Conservation (phyloP, 192 early-diverging fungal species). For the Linnemannia hyalina region DNA sequence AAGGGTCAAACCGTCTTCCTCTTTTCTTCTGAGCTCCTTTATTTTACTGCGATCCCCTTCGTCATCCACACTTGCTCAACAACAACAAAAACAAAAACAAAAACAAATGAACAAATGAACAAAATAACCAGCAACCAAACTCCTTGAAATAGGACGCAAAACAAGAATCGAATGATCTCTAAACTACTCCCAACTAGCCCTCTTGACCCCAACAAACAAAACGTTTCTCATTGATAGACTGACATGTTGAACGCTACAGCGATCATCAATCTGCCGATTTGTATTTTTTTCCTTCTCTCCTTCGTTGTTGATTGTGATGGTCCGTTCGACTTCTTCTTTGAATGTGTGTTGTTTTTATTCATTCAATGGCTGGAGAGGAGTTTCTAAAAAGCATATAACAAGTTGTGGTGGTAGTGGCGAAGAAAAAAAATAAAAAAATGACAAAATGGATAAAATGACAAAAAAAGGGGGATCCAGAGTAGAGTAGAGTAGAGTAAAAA, state of each 20-base stretch:
- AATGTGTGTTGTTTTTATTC: neutral
- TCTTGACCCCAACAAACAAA: no score
- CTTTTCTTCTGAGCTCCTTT: neutral
- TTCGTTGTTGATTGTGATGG: neutral
- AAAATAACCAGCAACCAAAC: no score
- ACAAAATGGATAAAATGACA: neutral
- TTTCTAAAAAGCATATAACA: neutral
- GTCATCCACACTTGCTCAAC: neutral
- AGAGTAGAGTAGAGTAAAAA: neutral
- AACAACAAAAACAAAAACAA: neutral
- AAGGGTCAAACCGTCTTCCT: neutral
- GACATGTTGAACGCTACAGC: neutral
- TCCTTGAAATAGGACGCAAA: no score
- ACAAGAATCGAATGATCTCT: no score
- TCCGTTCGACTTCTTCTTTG: neutral
- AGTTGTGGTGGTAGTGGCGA: neutral
- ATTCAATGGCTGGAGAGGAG: neutral
- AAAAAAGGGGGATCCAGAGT: constrained; percentile 6
- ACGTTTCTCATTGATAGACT: no score
- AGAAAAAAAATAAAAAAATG: neutral
- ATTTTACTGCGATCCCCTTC: neutral
- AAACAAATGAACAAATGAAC: neutral
- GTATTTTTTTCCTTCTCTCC: neutral
- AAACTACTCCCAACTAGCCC: no score
- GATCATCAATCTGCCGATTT: neutral